A percentile compares a stretch with the other conserved stretches of the same genome.
These are phyloP conservation scores for Pseudocercospora fijiensis DNA, from an alignment of 2,329 filamentous ascomycete species.

Conservation along the genomic window DNA sequence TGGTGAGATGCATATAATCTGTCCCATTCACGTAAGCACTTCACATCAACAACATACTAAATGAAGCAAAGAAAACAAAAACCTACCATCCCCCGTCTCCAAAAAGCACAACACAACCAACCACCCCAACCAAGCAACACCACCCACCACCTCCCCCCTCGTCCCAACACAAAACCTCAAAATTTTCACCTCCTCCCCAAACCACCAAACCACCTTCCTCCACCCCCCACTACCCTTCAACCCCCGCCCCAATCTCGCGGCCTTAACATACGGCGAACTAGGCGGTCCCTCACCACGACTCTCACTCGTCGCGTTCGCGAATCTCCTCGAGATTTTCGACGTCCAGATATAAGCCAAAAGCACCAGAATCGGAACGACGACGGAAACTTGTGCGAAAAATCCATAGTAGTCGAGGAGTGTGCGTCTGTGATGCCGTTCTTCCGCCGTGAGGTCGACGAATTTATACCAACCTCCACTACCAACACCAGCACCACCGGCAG, in stretches of 20 bases:
- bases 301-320: background rate
- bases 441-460: slow-evolving; percentile 52
- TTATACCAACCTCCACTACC: slow-evolving; percentile 46
- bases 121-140: slow-evolving; percentile 53
- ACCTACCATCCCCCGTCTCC: slow-evolving; percentile 56
- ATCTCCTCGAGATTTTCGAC: background rate
- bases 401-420: slow-evolving; percentile 57
- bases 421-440: slow-evolving; percentile 51
- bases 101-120: slow-evolving; percentile 52
- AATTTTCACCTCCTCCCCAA: slow-evolving; percentile 25
- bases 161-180: slow-evolving; percentile 47
- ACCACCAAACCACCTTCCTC: slow-evolving; percentile 40
- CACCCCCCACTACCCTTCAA: slow-evolving; percentile 13
- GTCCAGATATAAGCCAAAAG: slow-evolving; percentile 37
- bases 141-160: slow-evolving; percentile 52
- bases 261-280: slow-evolving; percentile 45
- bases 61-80: background rate
- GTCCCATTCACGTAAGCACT: background rate
- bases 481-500: no score
- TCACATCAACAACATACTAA: background rate
- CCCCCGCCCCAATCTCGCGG: slow-evolving; percentile 23
- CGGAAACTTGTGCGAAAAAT: slow-evolving; percentile 56
- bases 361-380: slow-evolving; percentile 47
- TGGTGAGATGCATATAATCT: slow-evolving; percentile 66
- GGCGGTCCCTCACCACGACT: slow-evolving; percentile 28